Conservation (phyloP, 176 grass and related monocot species). For the Coix lacrymajobi region DNA sequence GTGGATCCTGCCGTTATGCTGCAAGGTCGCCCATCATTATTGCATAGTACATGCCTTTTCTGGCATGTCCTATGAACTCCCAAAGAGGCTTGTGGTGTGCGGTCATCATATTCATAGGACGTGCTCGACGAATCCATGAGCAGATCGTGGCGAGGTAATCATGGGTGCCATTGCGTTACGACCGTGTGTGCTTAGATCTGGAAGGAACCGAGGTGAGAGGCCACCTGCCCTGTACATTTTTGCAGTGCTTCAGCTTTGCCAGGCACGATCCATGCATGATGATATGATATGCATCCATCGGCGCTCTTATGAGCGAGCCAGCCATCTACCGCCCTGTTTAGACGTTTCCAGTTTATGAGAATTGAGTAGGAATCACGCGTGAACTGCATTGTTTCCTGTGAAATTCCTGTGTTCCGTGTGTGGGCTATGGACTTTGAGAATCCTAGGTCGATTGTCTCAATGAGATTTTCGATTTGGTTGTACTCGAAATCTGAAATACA, state of each 20-base stretch:
- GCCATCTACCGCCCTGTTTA: not conserved
- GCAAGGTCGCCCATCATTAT: constrained; percentile 18
- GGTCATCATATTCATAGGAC: constrained; percentile 21
- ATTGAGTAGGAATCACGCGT: not conserved
- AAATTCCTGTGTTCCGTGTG: not conserved
- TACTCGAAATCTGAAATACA: not conserved
- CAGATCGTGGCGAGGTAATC: constrained; percentile 7
- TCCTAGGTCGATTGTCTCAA: not conserved
- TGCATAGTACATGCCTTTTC: constrained; percentile 27
- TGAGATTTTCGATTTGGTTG: not conserved
- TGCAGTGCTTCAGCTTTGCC: constrained; percentile 11
- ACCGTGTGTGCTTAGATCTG: constrained; percentile 12
- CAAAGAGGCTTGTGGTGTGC: not conserved
- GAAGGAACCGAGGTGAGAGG: constrained; percentile 10
- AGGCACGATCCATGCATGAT: not conserved
- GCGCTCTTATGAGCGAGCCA: not conserved
- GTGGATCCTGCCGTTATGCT: not conserved
- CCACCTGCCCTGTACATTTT: not conserved
- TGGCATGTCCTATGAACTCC: constrained; percentile 24
- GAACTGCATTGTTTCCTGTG: not conserved
- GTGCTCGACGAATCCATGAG: not conserved
- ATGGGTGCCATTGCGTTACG: not conserved
- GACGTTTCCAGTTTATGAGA: not conserved
- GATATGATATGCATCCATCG: not conserved
- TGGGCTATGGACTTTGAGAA: not conserved